Evolutionary conservation across 2,329 filamentous ascomycete genomes (phyloP).

Genomic region (Rutstroemia sydowiana): DNA sequence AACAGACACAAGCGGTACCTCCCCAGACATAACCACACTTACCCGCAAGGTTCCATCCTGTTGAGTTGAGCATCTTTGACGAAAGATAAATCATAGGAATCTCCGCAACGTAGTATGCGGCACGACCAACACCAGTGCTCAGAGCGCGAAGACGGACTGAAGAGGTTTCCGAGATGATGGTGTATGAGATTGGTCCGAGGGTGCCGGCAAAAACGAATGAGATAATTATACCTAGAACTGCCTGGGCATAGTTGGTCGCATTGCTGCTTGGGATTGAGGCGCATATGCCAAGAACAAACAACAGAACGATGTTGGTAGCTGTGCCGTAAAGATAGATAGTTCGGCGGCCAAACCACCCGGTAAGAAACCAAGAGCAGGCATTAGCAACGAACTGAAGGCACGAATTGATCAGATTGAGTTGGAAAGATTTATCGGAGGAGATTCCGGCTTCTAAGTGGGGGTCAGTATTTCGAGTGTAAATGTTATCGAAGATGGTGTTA

Average conservation of each 20-base stretch:
- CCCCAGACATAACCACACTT: conserved; percentile 55
- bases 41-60: conserved; percentile 40
- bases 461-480: conserved; percentile 23
- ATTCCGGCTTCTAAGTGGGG: conserved; percentile 52
- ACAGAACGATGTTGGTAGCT: conserved; percentile 43
- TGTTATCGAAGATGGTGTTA: conserved; percentile 9
- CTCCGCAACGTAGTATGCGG: conserved; percentile 54
- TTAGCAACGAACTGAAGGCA: conserved; percentile 54
- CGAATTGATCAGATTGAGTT: conserved; percentile 57
- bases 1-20: conserved; percentile 49
- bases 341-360: conserved; percentile 54
- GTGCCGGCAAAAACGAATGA: conserved; percentile 57
- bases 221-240: conserved; percentile 55
- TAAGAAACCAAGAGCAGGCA: conserved; percentile 62
- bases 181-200: conserved; percentile 55
- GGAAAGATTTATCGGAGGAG: conserved; percentile 45
- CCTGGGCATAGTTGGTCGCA: conserved; percentile 46
- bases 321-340: conserved; percentile 58
- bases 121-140: conserved; percentile 59
- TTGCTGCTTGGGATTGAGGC: conserved; percentile 40
- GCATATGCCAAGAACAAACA: conserved; percentile 52
- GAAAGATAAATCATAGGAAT: conserved; percentile 60
- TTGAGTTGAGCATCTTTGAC: conserved; percentile 52
- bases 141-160: conserved; percentile 56
- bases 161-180: conserved; percentile 61